A percentile compares a stretch with the other conserved stretches of the same genome.
phyloP scores from a whole-genome alignment of 192 early-diverging fungal species.

The Podila epicladia region DNA sequence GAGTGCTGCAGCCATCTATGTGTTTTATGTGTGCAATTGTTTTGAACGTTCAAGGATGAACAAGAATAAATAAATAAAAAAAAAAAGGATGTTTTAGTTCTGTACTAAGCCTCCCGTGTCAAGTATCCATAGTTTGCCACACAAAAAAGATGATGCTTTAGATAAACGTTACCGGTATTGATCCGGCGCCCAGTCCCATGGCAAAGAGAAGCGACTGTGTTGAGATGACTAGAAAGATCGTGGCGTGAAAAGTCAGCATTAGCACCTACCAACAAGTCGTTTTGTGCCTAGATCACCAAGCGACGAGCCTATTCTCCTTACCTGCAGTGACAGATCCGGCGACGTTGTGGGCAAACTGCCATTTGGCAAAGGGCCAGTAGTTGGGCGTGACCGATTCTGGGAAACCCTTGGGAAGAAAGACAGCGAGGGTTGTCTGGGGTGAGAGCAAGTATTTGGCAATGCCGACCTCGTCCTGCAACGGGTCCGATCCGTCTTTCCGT shows the following conservation, averaged over 20 bases:
- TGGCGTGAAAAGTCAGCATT: constrained; percentile 4
- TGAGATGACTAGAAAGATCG: constrained; percentile 65
- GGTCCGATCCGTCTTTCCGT: not conserved
- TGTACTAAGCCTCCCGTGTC: no score
- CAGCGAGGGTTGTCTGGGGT: constrained; percentile 40
- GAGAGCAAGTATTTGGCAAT: constrained; percentile 19
- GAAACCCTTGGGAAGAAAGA: constrained; percentile 83
- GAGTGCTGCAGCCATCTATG: constrained; percentile 76
- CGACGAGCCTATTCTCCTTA: constrained; percentile 11
- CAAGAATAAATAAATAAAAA: not conserved
- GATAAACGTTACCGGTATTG: constrained; percentile 57
- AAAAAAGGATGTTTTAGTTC: no score
- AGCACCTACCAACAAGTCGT: not conserved
- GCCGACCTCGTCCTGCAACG: constrained; percentile 5
- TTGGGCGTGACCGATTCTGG: constrained; percentile 77
- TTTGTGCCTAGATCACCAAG: not conserved
- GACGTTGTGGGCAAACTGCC: constrained; percentile 83
- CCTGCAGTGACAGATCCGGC: constrained; percentile 80
- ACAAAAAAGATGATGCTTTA: no score
- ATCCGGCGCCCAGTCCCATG: constrained; percentile 80
- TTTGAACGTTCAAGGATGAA: not conserved
- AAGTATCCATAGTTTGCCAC: no score
- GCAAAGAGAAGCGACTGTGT: constrained; percentile 89
- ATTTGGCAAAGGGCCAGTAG: constrained; percentile 79
- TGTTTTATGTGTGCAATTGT: no score